Evolutionary conservation across 306 rosid species (phyloP), one percentile per base, ranked within the genome.

Genomic region (Quercus aquifolioides): DNA sequence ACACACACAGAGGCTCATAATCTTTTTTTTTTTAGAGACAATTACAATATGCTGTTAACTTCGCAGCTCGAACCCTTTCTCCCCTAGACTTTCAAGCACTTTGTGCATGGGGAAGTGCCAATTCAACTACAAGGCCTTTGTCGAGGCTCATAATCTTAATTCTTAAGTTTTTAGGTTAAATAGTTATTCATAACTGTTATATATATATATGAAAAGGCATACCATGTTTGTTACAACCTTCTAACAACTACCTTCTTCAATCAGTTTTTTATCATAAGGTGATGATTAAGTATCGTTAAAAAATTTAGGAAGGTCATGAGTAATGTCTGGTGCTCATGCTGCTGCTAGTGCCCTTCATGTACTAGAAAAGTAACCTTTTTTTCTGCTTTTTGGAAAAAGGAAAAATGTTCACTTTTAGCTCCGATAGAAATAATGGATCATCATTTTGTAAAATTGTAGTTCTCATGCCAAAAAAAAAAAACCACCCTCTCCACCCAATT

Each of bases 311-410:
- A 55, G 19, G 54, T 55, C 75, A 68, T 51, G 59, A 69, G 72
- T 11, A 69, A 46, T 69, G 80, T 74, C 28, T 33, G 31, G 19
- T 77, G 69, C 2, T 55, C 13, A 17, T 5, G 51, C 20, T 31
- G 30, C 19, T 77, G 68, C 2, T 55, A n/a, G 33, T 5, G 51
- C 26, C 38, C n/a, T 68, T 80, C 59, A 56, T 30, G 70, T 55
- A 68, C 35, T 7, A 35, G 20, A 69, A 55, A 30, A 65, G 70
- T 5, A 20, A 46, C 55, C 26, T 46, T 41, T 41, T 46, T 69
- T 65, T 20, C 80, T 75, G 76, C 41, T 80, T 75, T 75, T 60
- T 74, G 56, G 79, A 17, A 75, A 28, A 35, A 63, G 58, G 63
- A 56, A 57, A 49, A 35, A 26, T n/a, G 14, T 6, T 57, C 75